Evolutionary conservation across 2,329 filamentous ascomycete genomes (phyloP), one percentile per base, ranked within the genome.

Genomic region (Talaromyces pinophilus): DNA sequence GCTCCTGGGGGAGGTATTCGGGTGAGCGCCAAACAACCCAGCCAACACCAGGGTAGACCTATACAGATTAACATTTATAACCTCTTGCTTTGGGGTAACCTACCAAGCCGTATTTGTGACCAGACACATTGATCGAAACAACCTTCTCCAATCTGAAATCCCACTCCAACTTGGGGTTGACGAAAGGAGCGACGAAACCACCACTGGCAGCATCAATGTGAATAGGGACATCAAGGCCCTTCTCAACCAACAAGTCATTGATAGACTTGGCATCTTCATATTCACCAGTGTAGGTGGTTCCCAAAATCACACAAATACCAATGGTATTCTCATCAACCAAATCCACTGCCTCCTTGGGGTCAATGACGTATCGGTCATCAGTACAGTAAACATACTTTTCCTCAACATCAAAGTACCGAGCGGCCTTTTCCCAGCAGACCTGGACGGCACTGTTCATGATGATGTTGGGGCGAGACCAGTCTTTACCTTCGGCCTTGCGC

Each of bases 401-500:
- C 72, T 97, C 94, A 50, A 97, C 87, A 74, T 98, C 94, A 73
- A 96, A 95, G 82, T 96, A 96, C 62, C 92, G 86, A 4, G 90
- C 88, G 0, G 90, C 90, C 83, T 97, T 97, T 79, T 97, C 93
- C 93, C 93, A 97, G 84, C 93, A 97, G 48, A 97, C 94, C 81
- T 98, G 94, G 1, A 97, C 94, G 38, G 94, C 93, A 30, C 92
- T 92, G 73, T 92, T 95, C 94, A 98, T 97, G 83, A 98, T 83
- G 68, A 98, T 90, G 81, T 98, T 98, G 64, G 94, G 94, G 54
- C 86, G 86, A 69, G 93, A 91, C 68, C 79, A 86, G 64, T 92
- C 86, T 82, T 96, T 95, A 68, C 93, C 93, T 72, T 87, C 91
- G 4, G 91, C 92, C 77, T 90, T 87, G 72, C 92, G 89, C 81